phyloP scores from a whole-genome alignment of 768 basidiomycete genomes.

The Glaciozyma martinii region DNA sequence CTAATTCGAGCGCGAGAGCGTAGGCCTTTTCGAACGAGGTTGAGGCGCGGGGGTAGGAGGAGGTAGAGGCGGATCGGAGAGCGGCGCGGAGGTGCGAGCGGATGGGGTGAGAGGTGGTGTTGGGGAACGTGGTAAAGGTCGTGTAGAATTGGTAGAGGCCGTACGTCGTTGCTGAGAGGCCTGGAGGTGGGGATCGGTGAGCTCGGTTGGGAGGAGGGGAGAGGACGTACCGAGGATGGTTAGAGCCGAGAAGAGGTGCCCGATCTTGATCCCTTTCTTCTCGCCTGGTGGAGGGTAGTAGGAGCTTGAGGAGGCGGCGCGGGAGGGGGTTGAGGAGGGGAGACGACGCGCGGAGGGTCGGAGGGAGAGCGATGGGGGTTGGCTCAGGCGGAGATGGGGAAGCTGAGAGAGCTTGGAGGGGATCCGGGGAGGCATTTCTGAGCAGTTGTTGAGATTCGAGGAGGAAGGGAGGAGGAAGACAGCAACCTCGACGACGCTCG shows the following conservation, averaged over 20 bases:
- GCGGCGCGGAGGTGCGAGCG: conserved; percentile 27
- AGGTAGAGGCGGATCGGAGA: conserved; percentile 4
- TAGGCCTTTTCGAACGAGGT: conserved; percentile 22
- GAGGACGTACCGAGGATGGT: conserved; percentile 20
- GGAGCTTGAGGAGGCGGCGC: too few species aligned
- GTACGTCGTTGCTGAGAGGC: conserved; percentile 23
- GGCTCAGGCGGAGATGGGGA: too few species aligned
- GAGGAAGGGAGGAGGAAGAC: too few species aligned
- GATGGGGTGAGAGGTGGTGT: conserved; percentile 17
- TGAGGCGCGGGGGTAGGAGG: conserved; percentile 6
- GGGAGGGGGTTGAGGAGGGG: too few species aligned
- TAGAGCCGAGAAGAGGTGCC: conserved; percentile 13
- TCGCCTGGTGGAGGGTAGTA: neutral
- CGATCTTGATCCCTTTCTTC: conserved; percentile 15
- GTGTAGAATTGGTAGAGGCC: conserved; percentile 29
- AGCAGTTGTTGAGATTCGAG: too few species aligned
- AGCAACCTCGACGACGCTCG: too few species aligned
- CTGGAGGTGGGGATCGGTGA: neutral
- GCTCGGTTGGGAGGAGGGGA: neutral
- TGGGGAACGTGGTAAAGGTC: conserved; percentile 26
- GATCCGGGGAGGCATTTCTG: too few species aligned
- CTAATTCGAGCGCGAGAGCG: conserved; percentile 18
- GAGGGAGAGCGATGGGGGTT: too few species aligned
- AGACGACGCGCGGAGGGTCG: too few species aligned
- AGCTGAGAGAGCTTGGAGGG: too few species aligned